phyloP scores from a whole-genome alignment of 192 early-diverging fungal species.

The Coemansia sp. region DNA sequence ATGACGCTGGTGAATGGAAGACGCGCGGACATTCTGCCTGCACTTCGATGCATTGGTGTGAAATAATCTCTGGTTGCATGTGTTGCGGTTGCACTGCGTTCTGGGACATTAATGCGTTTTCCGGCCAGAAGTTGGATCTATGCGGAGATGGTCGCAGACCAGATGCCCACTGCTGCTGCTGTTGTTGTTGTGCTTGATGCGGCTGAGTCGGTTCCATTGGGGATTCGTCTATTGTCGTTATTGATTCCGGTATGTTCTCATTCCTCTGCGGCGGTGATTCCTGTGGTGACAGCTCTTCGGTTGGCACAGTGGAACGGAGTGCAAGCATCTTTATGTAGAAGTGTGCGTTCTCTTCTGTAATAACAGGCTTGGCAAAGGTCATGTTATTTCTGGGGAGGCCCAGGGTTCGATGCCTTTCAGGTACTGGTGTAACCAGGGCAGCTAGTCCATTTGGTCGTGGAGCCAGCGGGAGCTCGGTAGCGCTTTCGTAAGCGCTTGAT shows the following conservation, averaged over 20 bases:
- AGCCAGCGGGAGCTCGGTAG: neutral
- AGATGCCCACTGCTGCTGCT: neutral
- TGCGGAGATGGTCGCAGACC: conserved; percentile 1
- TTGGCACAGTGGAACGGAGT: conserved; percentile 20
- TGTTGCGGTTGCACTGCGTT: neutral
- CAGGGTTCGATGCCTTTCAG: conserved; percentile 8
- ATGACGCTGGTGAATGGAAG: neutral
- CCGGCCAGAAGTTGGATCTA: conserved; percentile 25
- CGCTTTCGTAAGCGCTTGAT: conserved; percentile 2
- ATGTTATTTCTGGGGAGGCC: conserved; percentile 2
- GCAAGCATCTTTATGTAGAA: conserved; percentile 37
- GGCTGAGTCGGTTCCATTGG: neutral
- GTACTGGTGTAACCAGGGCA: neutral
- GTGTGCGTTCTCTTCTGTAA: conserved; percentile 22
- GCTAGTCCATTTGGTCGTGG: neutral
- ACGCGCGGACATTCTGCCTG: conserved; percentile 6
- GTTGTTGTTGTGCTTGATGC: too few species aligned
- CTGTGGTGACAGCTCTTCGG: conserved; percentile 24
- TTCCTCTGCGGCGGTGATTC: conserved; percentile 4
- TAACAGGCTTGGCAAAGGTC: conserved; percentile 22
- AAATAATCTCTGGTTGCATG: neutral
- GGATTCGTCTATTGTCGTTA: neutral
- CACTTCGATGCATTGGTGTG: neutral
- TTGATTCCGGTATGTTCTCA: neutral
- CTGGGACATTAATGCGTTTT: neutral